A percentile compares a stretch with the other conserved stretches of the same genome.
Conservation (phyloP, 768 basidiomycete genomes). For the Tubosaeta brunneosetosa region DNA sequence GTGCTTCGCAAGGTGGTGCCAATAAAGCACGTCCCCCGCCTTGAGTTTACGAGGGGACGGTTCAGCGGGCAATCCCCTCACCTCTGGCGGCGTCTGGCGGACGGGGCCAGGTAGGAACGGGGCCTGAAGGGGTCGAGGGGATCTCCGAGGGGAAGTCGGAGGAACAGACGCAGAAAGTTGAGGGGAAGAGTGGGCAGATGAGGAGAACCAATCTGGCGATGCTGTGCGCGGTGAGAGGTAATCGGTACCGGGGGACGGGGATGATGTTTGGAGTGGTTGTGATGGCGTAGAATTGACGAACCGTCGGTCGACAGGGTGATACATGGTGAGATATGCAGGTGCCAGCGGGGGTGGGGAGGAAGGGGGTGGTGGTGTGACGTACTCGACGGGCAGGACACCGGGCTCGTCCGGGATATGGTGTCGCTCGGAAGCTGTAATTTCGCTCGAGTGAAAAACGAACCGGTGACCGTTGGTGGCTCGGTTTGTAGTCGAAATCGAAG, state of each 20-base stretch:
- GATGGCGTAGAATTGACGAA: constrained; percentile 4
- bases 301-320: constrained; percentile 20
- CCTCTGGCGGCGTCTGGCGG: constrained; percentile 10
- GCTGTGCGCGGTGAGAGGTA: constrained; percentile 23
- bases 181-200: constrained; percentile 25
- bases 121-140: constrained; percentile 16
- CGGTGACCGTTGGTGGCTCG: constrained; percentile 80
- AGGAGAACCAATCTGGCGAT: constrained; percentile 18
- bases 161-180: constrained; percentile 14
- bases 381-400: constrained; percentile 50
- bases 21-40: constrained; percentile 63
- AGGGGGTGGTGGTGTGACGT: constrained; percentile 28
- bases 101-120: constrained; percentile 9
- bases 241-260: constrained; percentile 12
- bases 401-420: constrained; percentile 60
- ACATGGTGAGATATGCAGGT: constrained; percentile 26
- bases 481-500: constrained; percentile 60
- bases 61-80: constrained; percentile 15
- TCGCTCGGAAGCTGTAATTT: constrained; percentile 59
- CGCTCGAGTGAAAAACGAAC: constrained; percentile 79
- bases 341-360: constrained; percentile 30
- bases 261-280: constrained; percentile 19
- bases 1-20: constrained; percentile 68
- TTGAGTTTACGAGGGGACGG: constrained; percentile 38
- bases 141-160: constrained; percentile 22